Base-by-base conservation (phyloP, 1,284 basidiomycete species). In the Naganishia sp. region DNA sequence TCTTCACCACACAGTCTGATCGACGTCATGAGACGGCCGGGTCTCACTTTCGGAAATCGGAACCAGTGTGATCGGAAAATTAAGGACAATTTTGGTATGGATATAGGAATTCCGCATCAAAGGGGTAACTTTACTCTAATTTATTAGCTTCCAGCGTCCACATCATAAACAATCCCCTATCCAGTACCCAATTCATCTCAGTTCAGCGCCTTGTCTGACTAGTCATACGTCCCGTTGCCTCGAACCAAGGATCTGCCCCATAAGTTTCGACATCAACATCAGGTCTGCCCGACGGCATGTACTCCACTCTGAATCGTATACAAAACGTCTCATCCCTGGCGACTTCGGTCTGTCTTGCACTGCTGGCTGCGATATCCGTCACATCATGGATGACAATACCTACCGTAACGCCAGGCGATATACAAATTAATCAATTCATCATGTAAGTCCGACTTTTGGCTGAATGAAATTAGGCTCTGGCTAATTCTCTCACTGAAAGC, bases 311-410 rank as follows among this genome's bases (percentile, higher is more conserved):
- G 25, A 77, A 78, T 69, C 71, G 80, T 15, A 69, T 78, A n/a
- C 80, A 80, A 68, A 73, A 76, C 68, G 68, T 78, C n/a, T 71
- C 73, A 18, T 80, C 79, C 0, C 71, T 80, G 9, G 75, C 79
- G 18, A 78, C 77, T 36, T 77, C 79, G 13, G 77, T 77, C 52
- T 67, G 79, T 52, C 73, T 81, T 70, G 74, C 77, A 46, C 75
- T 81, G 6, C 76, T 81, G 21, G 74, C 71, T 25, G 74, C 75
- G 50, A 76, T 81, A 68, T 77, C 77, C 2, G 57, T 78, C 49
- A 73, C 75, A 5, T 76, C 75, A 10, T 77, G 74, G 70, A 66
- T 75, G 60, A 68, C 72, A 11, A 69, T 76, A 11, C 77, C 79
- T 13, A 28, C 67, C 1, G 71, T 77, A 5, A 65, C 72, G 25